phyloP scores from a whole-genome alignment of 768 basidiomycete species.

The Serendipita sp. region DNA sequence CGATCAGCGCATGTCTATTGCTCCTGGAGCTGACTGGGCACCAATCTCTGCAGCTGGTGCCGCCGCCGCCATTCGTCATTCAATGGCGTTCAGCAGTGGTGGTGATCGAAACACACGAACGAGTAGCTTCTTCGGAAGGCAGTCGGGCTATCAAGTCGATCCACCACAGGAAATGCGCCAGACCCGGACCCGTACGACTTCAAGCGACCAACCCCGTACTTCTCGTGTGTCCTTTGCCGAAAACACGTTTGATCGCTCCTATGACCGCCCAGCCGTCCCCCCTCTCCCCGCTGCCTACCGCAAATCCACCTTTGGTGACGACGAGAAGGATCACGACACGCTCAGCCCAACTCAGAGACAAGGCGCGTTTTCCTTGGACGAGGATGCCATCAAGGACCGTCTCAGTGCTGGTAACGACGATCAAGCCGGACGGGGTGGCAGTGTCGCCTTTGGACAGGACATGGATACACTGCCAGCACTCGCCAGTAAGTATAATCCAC shows the following conservation, averaged over 20 bases:
- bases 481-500: slow-evolving; percentile 15
- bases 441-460: slow-evolving; percentile 29
- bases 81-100: slow-evolving; percentile 26
- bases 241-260: slow-evolving; percentile 20
- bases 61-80: slow-evolving; percentile 38
- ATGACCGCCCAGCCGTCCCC: slow-evolving; percentile 26
- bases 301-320: slow-evolving; percentile 13
- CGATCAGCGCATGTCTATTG: slow-evolving; percentile 65
- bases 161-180: slow-evolving; percentile 15
- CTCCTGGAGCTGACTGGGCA: slow-evolving; percentile 65
- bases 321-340: slow-evolving; percentile 13
- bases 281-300: slow-evolving; percentile 19
- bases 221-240: slow-evolving; percentile 58
- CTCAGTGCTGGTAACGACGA: slow-evolving; percentile 12
- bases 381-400: slow-evolving; percentile 22
- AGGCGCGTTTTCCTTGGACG: slow-evolving; percentile 28
- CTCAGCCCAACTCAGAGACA: slow-evolving; percentile 30
- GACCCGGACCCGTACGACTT: slow-evolving; percentile 29
- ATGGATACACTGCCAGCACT: slow-evolving; percentile 23
- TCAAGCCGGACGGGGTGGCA: slow-evolving; percentile 15
- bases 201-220: slow-evolving; percentile 26
- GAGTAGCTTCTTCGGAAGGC: slow-evolving; percentile 21
- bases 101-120: slow-evolving; percentile 15
- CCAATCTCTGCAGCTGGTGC: slow-evolving; percentile 54
- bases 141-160: slow-evolving; percentile 24